Evolutionary conservation across 2,329 filamentous ascomycete genomes (phyloP), one percentile per base, ranked within the genome.

Genomic region (Fusarium sp.): DNA sequence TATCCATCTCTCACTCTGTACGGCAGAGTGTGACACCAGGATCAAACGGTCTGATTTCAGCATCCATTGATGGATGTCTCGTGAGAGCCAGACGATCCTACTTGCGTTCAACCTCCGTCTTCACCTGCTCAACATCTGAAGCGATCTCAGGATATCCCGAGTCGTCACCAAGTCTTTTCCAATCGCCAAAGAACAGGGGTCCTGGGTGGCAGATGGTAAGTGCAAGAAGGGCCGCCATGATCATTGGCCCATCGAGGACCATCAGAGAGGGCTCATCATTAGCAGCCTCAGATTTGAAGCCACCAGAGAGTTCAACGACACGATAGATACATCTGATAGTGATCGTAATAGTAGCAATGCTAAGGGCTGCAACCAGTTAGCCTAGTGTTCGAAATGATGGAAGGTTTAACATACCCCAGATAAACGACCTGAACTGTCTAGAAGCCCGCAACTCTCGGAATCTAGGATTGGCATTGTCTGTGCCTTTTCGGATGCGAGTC

Each of bases 231-330:
- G 67, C 69, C 2, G 69, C 49, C 48, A 70, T 61, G 13, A 71
- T 68, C 69, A 71, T 71, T 19, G 59, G 58, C 5, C 69, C 69
- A 42, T 71, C 69, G 2, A 71, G 69, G 2, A 71, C 58, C 69
- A 71, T 71, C 4, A 71, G 60, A 13, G 64, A 62, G 4, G 67
- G 58, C 5, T 71, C 64, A 51, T 68, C 37, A 34, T 71, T 71
- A 8, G 69, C 69, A 1, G 69, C 42, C 43, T 71, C 58, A 3
- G 67, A 62, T 7, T 53, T n/a, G 41, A 71, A 68, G 1, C 69
- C 69, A 18, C 67, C 52, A 14, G 64, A 65, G 10, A 71, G 34
- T 58, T 71, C 69, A 25, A 68, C 58, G 6, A 62, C 50, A 23
- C 69, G 69, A 50, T 68, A 71, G 28, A 67, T 43, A 7, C 67